Conservation (phyloP, 2,329 filamentous ascomycete species). For the Aspergillus fructus region DNA sequence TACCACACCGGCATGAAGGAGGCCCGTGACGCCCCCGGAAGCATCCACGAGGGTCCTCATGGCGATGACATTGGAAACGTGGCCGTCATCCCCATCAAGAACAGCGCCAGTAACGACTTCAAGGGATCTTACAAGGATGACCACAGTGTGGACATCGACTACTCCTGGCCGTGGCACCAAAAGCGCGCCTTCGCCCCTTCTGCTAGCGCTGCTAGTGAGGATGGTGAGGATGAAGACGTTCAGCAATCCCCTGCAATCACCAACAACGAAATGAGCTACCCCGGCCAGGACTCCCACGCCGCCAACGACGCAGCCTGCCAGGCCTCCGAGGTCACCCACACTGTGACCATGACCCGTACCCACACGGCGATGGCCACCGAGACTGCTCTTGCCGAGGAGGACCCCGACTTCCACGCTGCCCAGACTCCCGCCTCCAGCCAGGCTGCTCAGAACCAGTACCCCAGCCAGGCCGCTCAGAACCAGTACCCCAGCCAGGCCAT, state of each 20-base stretch:
- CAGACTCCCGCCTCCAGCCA: too few species aligned
- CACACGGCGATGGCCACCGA: neutral
- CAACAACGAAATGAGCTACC: too few species aligned
- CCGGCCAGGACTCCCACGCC: too few species aligned
- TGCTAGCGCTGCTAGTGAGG: too few species aligned
- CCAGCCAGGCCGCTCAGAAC: neutral
- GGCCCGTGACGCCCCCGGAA: too few species aligned
- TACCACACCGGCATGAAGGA: too few species aligned
- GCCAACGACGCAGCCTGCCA: too few species aligned
- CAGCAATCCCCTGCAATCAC: too few species aligned
- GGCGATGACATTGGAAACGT: conserved; percentile 18
- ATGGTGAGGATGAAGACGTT: too few species aligned
- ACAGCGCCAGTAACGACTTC: neutral
- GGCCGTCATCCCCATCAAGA: neutral
- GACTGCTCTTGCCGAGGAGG: neutral
- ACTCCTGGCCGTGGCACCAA: too few species aligned
- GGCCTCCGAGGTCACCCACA: conserved; percentile 24
- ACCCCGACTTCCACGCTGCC: neutral
- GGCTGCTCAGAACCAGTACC: neutral
- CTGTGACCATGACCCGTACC: conserved; percentile 32
- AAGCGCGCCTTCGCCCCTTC: too few species aligned
- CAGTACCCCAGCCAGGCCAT: neutral
- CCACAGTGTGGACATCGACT: neutral
- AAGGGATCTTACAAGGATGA: neutral
- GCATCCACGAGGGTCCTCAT: conserved; percentile 13